Conservation (phyloP, 495 filamentous ascomycete species). For the Penicillium macrosclerotiorum region DNA sequence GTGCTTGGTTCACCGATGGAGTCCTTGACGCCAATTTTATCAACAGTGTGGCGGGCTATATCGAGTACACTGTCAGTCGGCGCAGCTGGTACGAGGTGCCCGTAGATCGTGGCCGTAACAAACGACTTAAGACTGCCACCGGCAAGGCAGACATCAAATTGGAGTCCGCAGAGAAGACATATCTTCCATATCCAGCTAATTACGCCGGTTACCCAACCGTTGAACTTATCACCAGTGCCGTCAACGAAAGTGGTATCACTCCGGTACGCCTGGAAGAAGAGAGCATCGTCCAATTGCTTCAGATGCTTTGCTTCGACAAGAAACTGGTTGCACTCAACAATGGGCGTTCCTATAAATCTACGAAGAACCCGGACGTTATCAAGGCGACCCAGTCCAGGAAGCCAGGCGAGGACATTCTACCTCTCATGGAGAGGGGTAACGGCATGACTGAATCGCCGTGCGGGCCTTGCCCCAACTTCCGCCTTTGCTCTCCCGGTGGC, state of each 20-base stretch:
- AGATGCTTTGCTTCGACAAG: slow-evolving; percentile 83
- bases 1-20: slow-evolving; percentile 88
- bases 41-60: slow-evolving; percentile 60
- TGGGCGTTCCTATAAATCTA: slow-evolving; percentile 51
- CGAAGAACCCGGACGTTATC: slow-evolving; percentile 39
- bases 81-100: slow-evolving; percentile 62
- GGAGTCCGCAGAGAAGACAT: slow-evolving; percentile 30
- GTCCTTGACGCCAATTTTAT: slow-evolving; percentile 87
- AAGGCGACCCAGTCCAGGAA: slow-evolving; percentile 43
- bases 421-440: slow-evolving; percentile 35
- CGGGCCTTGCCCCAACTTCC: slow-evolving; percentile 91
- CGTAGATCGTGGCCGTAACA: slow-evolving; percentile 29
- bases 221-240: slow-evolving; percentile 64
- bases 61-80: slow-evolving; percentile 68
- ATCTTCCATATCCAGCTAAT: slow-evolving; percentile 64
- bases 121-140: slow-evolving; percentile 44
- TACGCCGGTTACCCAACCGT: slow-evolving; percentile 76
- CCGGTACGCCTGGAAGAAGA: slow-evolving; percentile 63
- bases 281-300: slow-evolving; percentile 76
- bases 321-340: slow-evolving; percentile 52
- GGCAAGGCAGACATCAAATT: slow-evolving; percentile 34
- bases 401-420: slow-evolving; percentile 25
- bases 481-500: slow-evolving; percentile 82
- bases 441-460: slow-evolving; percentile 88
- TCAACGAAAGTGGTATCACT: slow-evolving; percentile 63